phyloP scores from a whole-genome alignment of 306 rosid genomes.

The Cicer arietinum region DNA sequence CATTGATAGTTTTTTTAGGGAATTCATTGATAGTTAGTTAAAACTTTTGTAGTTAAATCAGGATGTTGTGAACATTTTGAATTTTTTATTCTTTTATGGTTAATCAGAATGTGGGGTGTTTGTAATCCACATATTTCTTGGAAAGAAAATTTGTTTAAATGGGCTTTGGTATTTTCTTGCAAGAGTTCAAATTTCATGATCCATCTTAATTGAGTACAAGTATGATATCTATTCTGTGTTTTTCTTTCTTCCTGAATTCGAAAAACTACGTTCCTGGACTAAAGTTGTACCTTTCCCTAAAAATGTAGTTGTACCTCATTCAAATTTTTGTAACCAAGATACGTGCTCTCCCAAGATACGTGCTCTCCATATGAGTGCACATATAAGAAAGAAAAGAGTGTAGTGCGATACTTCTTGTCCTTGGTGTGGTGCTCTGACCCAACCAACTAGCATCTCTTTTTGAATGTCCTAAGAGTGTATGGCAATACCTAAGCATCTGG shows the following conservation, averaged over 20 bases:
- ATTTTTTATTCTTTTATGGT: not conserved
- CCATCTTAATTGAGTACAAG: not conserved
- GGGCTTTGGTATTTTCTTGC: slow-evolving; percentile 28
- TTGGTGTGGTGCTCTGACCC: no score
- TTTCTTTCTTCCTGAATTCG: not conserved
- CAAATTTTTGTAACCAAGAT: slow-evolving; percentile 22
- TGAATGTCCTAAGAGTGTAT: no score
- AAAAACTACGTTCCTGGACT: not conserved
- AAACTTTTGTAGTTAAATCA: slow-evolving; percentile 9
- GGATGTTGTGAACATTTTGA: slow-evolving; percentile 30
- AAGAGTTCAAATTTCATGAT: slow-evolving; percentile 8
- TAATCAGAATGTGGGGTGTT: slow-evolving; percentile 14
- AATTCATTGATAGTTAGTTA: slow-evolving; percentile 37
- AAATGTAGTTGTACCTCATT: not conserved
- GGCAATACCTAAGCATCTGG: no score
- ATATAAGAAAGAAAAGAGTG: no score
- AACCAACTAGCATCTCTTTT: no score
- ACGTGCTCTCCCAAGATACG: not conserved
- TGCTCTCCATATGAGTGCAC: no score
- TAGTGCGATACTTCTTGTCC: no score
- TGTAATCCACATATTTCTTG: slow-evolving; percentile 32
- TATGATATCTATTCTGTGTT: not conserved
- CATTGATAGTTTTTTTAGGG: slow-evolving; percentile 25
- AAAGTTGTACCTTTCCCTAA: not conserved
- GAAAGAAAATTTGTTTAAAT: not conserved